Base-by-base conservation (phyloP, 345 rosid genomes). In the Lumnitzera littorea region DNA sequence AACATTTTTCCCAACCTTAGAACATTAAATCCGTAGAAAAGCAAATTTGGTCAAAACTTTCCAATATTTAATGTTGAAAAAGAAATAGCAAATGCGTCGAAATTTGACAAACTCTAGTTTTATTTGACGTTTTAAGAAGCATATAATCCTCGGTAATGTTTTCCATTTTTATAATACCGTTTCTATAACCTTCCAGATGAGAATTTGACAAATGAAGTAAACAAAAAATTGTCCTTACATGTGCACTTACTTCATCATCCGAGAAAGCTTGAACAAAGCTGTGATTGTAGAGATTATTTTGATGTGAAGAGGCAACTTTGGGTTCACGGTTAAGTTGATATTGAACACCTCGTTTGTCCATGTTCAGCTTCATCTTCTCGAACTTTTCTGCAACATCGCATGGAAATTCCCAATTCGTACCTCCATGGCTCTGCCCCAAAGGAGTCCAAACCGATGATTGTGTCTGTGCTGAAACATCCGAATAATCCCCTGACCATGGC, bases 231-330 rank as follows among this genome's bases (percentile, higher is more conserved):
- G 55, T 61, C 74, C 83, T 89, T 62, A 80, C 85, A 65, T 80
- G 50, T 25, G 81, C 79, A 73, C 80, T 68, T 62, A 82, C 80
- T 84, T 79, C 89, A 24, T 76, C 70, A 63, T 79, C 88, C 60
- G 78, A 82, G 4, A 84, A 68, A 52, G 84, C 78, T 75, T 80
- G 87, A 70, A 74, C 84, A 8, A 82, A 70, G 50, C 66, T 77
- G 57, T 78, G 74, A 17, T 59, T 71, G 29, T 54, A 24, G 58
- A 41, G 41, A 41, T 23, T 58, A n/a, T 64, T 67, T 11, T 60
- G 62, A 12, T 46, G 46, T 1, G 55, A 16, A 16, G 13, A 20
- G 24, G 24, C 27, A 20, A 9, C 3, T 53, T 14, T 17, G 13
- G 56, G 56, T 0, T 53, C 56, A 11, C 20, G 24, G 65, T 52